phyloP scores from a whole-genome alignment of 345 rosid species.

The Psidium friedrichsthalianum region DNA sequence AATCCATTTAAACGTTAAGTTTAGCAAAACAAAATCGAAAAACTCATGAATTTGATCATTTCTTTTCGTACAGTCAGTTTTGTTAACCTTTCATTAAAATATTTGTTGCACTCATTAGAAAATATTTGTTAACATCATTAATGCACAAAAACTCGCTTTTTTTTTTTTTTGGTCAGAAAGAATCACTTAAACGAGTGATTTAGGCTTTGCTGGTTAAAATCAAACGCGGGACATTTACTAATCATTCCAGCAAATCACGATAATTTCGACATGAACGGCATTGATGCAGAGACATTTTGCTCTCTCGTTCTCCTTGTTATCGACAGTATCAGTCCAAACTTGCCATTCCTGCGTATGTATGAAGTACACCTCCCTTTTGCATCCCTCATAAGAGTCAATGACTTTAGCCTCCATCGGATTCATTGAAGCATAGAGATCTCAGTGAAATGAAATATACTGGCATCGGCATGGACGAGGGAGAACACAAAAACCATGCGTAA shows the following conservation, averaged over 20 bases:
- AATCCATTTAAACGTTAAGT: not conserved
- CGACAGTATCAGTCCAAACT: not conserved
- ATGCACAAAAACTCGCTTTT: not conserved
- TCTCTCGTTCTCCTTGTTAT: not conserved
- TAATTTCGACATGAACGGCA: not conserved
- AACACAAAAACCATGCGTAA: not conserved
- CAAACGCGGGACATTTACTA: not conserved
- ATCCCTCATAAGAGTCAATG: not conserved
- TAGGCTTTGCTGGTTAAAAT: not conserved
- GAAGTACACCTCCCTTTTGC: not conserved
- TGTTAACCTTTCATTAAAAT: not conserved
- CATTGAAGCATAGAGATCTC: not conserved
- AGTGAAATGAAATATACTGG: not conserved
- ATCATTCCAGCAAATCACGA: not conserved
- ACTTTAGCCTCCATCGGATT: not conserved
- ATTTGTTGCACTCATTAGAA: not conserved
- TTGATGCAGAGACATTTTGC: not conserved
- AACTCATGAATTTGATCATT: not conserved
- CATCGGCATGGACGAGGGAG: not conserved
- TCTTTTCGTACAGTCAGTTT: not conserved
- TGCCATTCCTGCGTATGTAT: not conserved
- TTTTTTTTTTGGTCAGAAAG: too few relatives aligned
- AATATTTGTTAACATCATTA: not conserved
- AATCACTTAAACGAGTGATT: not conserved
- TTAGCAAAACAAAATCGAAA: not conserved